Conservation (phyloP, 2,329 filamentous ascomycete species). For the Exophiala sp. region DNA sequence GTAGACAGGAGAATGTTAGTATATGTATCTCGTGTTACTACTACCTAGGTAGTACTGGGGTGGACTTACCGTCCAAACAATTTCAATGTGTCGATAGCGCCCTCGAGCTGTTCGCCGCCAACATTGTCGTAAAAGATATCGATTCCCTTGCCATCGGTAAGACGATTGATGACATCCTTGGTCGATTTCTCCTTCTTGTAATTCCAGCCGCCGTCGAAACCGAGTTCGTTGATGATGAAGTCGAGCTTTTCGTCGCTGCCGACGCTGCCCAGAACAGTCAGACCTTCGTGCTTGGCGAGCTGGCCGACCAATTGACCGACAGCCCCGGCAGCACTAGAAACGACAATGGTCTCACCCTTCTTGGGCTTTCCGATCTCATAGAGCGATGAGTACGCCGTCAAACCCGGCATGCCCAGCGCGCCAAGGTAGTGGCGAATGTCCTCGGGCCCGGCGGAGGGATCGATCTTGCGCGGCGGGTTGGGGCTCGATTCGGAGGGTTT, state of each 20-base stretch:
- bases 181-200: conserved; percentile 73
- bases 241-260: conserved; percentile 74
- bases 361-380: conserved; percentile 70
- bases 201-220: conserved; percentile 72
- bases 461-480: conserved; percentile 13
- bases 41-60: too few relatives aligned
- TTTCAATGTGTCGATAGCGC: conserved; percentile 60
- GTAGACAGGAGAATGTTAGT: neutral
- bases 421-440: conserved; percentile 60
- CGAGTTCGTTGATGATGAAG: conserved; percentile 63
- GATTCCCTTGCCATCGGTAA: conserved; percentile 65
- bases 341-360: conserved; percentile 74
- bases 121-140: conserved; percentile 83
- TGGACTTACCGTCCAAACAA: conserved; percentile 48
- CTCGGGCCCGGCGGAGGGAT: conserved; percentile 6
- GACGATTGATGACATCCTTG: conserved; percentile 58
- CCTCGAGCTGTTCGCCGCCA: conserved; percentile 55
- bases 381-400: conserved; percentile 68
- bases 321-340: conserved; percentile 72
- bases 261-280: conserved; percentile 73
- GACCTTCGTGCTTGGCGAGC: conserved; percentile 71
- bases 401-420: conserved; percentile 69
- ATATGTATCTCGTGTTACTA: too few relatives aligned
- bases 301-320: conserved; percentile 81
- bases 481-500: neutral